These are phyloP conservation scores for Globisporangium canariense DNA, from an alignment of 352 stramenopile species.

Conservation along the genomic window DNA sequence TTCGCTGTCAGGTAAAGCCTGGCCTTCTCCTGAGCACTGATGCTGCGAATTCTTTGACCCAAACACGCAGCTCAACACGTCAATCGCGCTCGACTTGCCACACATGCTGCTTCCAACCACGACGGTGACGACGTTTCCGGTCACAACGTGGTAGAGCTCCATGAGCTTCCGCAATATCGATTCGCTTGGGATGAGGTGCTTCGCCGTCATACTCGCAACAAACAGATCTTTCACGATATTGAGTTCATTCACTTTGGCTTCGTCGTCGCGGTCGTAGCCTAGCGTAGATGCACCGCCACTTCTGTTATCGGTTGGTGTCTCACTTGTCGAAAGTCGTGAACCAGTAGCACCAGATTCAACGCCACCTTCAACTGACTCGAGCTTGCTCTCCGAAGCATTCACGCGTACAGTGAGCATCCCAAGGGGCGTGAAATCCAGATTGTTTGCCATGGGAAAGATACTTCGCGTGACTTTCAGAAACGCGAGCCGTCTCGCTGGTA, in stretches of 20 bases:
- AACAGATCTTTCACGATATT: conserved; percentile 28
- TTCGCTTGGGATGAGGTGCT: conserved; percentile 31
- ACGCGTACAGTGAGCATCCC: conserved; percentile 9
- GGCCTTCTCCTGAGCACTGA: neutral
- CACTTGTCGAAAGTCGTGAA: neutral
- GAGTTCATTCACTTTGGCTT: conserved; percentile 29
- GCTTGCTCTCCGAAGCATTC: neutral
- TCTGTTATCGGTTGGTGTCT: neutral
- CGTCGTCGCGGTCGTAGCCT: conserved; percentile 44
- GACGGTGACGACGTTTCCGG: conserved; percentile 34
- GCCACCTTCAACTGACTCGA: neutral
- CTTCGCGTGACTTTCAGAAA: conserved; percentile 40
- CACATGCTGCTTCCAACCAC: conserved; percentile 43
- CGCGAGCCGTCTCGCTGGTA: conserved; percentile 34
- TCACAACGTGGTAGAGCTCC: conserved; percentile 54
- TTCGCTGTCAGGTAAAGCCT: neutral
- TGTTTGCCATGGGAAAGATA: conserved; percentile 32
- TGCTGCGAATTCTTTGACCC: conserved; percentile 9
- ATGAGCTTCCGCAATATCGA: conserved; percentile 54
- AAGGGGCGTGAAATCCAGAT: conserved; percentile 39
- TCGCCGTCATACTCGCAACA: conserved; percentile 22
- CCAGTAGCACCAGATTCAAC: neutral
- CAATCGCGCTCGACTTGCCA: conserved; percentile 61
- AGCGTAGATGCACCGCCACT: neutral
- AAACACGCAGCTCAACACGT: conserved; percentile 33